A percentile compares a stretch with the other conserved stretches of the same genome.
Evolutionary conservation across 306 rosid genomes (phyloP).

Genomic region (Rosa multiflora): DNA sequence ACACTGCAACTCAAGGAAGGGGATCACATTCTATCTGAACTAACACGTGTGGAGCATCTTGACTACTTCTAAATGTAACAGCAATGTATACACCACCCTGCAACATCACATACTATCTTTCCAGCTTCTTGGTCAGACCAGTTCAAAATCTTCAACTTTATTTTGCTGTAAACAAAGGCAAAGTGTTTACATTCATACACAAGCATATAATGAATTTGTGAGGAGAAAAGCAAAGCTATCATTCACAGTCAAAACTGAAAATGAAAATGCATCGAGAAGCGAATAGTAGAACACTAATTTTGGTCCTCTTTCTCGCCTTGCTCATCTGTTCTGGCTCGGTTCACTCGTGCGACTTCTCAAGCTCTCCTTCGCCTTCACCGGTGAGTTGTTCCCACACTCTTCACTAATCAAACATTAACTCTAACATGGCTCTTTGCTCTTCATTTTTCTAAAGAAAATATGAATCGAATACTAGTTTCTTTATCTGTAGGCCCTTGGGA

Average conservation of each 20-base stretch:
- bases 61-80: slow-evolving; percentile 7
- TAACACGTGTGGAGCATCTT: slow-evolving; percentile 16
- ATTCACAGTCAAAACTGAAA: not conserved
- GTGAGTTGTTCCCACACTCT: slow-evolving; percentile 28
- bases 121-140: slow-evolving; percentile 5
- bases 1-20: not conserved
- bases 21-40: not conserved
- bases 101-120: not conserved
- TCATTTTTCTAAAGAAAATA: not conserved
- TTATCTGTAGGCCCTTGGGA: slow-evolving; percentile 28
- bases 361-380: slow-evolving; percentile 46
- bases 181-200: not conserved
- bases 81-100: not conserved
- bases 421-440: too few relatives aligned
- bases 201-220: not conserved
- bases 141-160: not conserved
- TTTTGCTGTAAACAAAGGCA: not conserved
- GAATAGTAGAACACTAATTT: slow-evolving; percentile 15
- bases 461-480: not conserved
- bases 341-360: slow-evolving; percentile 20
- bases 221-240: not conserved
- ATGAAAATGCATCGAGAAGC: slow-evolving; percentile 29
- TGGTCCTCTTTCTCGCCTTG: slow-evolving; percentile 14
- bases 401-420: not conserved
- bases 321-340: slow-evolving; percentile 25